Base-by-base conservation (phyloP, 2,329 filamentous ascomycete genomes). In the Sclerotinia sclerotiorum region DNA sequence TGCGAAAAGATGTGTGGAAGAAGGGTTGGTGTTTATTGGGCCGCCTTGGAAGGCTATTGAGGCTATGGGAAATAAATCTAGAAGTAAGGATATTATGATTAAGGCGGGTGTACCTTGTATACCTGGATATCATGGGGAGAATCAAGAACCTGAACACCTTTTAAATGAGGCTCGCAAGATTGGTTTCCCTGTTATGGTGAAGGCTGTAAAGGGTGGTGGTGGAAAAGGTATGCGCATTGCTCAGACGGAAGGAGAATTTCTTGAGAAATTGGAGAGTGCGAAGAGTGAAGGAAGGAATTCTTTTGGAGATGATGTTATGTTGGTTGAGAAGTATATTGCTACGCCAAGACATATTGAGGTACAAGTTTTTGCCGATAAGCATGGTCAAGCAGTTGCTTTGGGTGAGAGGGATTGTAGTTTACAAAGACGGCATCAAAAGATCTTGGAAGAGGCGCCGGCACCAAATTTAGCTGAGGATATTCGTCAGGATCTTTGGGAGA, bases 11-110 rank as follows among this genome's bases (percentile, higher is more conserved):
- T 98, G 94, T 78, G 90, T 91, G 74, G 89, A 95, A 74, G 94
- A 94, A 56, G 95, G 95, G 15, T 85, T 99, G 72, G 89, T 94
- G 67, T 99, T 99, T 78, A 96, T 99, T 75, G 95, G 95, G 0
- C 95, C 95, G 1, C 93, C 95, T 3, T 88, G 89, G 39, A 85
- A 87, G 64, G 94, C 94, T 73, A 93, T 91, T 77, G 83, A 90
- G 69, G 93, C 93, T 69, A 97, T 97, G 94, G 94, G 94, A 62
- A 92, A 97, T 81, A 97, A 97, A 82, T 93, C 90, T 67, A 85
- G 91, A 69, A 95, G 92, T 65, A 99, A 99, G 80, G 91, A 97
- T 78, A 97, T 99, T 77, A 98, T 99, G 95, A 93, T 87, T 46
- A 88, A 88, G 5, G 94, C 95, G n/a, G 93, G 93, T 11, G 95